phyloP scores from a whole-genome alignment of 306 rosid species.

The Albizia julibrissin region DNA sequence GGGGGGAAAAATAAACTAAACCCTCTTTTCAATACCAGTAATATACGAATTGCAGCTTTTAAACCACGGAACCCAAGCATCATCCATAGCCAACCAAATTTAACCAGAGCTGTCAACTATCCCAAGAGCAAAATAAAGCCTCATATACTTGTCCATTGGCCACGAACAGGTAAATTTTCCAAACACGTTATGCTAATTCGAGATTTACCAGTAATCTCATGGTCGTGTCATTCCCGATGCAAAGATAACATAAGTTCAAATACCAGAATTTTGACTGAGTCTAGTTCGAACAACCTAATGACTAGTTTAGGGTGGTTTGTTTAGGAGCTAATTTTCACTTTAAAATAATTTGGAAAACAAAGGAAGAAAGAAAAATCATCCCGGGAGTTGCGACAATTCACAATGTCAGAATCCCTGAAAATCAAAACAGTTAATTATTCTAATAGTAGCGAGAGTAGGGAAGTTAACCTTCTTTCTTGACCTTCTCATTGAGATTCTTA shows the following conservation, averaged over 20 bases:
- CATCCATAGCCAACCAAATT: conserved; percentile 19
- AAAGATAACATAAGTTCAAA: neutral
- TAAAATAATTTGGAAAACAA: neutral
- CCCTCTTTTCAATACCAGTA: neutral
- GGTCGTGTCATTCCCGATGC: neutral
- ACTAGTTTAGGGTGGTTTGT: neutral
- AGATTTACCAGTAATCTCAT: neutral
- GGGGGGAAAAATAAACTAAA: too few relatives aligned
- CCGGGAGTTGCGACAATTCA: neutral
- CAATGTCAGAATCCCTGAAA: neutral
- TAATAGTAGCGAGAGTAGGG: neutral
- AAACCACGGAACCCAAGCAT: neutral
- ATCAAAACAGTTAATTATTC: neutral
- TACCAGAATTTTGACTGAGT: neutral
- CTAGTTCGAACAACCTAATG: neutral
- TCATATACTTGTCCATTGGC: neutral
- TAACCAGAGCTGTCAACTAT: neutral
- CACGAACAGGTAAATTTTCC: neutral
- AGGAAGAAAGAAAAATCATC: neutral
- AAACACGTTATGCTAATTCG: neutral
- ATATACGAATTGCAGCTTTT: neutral
- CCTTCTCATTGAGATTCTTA: conserved; percentile 18
- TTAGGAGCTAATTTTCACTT: neutral
- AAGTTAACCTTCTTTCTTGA: conserved; percentile 17
- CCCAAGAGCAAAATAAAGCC: conserved; percentile 6